Conservation (phyloP, 441 rosid species). For the Populus hybrid region DNA sequence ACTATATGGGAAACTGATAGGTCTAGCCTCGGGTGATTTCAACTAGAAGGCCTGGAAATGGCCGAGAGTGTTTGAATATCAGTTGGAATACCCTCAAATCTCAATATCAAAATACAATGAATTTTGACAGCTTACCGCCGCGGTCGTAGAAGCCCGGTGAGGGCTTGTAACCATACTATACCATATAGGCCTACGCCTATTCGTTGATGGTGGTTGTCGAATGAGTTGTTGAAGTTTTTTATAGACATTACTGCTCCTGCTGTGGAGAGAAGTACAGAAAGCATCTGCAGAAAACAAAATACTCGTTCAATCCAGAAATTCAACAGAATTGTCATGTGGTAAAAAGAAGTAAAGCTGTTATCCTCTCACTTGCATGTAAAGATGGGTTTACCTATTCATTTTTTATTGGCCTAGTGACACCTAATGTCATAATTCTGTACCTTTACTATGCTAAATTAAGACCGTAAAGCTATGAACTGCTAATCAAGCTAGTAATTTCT, state of each 20-base stretch:
- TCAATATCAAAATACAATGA: not conserved
- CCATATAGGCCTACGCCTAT: slow-evolving; percentile 60
- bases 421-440: slow-evolving; percentile 2
- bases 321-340: not conserved
- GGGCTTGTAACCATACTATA: slow-evolving; percentile 67
- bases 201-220: slow-evolving; percentile 69
- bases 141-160: slow-evolving; percentile 59
- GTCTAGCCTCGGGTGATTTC: not conserved
- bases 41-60: not conserved
- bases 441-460: not conserved
- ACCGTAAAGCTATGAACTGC: slow-evolving; percentile 6
- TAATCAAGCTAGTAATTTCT: slow-evolving; percentile 1
- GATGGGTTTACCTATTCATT: not conserved
- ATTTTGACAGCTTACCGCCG: slow-evolving; percentile 39
- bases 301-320: not conserved
- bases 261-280: slow-evolving; percentile 50
- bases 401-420: slow-evolving; percentile 9
- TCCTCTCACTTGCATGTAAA: not conserved
- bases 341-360: not conserved
- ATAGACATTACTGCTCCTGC: slow-evolving; percentile 66
- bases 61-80: not conserved
- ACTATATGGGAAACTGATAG: not conserved
- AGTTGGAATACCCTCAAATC: not conserved
- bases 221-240: slow-evolving; percentile 67
- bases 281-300: slow-evolving; percentile 35